Percentiles rank a stretch among this genome's conserved stretches.
These are phyloP conservation scores for Boletus fagicola DNA, from an alignment of 768 basidiomycete genomes.

Conservation along the genomic window DNA sequence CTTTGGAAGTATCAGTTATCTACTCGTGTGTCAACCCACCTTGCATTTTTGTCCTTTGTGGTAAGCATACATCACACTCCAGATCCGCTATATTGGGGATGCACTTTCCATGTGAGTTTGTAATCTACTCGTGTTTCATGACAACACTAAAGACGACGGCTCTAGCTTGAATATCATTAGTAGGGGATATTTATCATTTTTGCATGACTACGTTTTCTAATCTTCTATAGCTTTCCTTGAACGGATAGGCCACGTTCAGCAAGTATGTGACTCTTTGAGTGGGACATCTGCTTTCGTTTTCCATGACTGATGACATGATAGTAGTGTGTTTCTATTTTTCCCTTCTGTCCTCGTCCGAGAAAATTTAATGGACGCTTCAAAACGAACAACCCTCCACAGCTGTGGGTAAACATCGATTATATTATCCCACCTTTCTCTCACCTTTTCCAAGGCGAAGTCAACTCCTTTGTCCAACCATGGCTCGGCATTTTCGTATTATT, in stretches of 20 bases:
- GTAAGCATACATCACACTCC: no score
- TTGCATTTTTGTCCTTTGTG: background rate
- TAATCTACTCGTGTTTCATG: background rate
- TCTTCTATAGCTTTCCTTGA: slow-evolving; percentile 14
- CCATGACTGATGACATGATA: background rate
- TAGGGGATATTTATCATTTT: background rate
- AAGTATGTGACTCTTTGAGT: slow-evolving; percentile 5
- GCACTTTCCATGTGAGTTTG: slow-evolving; percentile 18
- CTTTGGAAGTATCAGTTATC: slow-evolving; percentile 20
- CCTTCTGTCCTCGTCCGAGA: no score
- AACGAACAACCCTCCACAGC: background rate
- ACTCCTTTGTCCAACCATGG: slow-evolving; percentile 10
- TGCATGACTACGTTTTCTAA: background rate
- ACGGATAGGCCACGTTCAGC: background rate
- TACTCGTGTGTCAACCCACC: slow-evolving; percentile 15
- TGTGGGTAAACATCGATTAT: slow-evolving; percentile 7
- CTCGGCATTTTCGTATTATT: background rate
- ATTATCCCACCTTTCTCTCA: background rate
- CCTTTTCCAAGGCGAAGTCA: slow-evolving; percentile 6
- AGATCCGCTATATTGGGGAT: slow-evolving; percentile 28
- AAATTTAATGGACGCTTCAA: background rate
- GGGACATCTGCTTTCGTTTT: background rate
- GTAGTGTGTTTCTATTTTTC: slow-evolving; percentile 10
- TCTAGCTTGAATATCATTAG: slow-evolving; percentile 19
- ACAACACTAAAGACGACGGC: background rate